Conservation (phyloP, 108 stramenopile genomes). For the Skeletonema potamos region DNA sequence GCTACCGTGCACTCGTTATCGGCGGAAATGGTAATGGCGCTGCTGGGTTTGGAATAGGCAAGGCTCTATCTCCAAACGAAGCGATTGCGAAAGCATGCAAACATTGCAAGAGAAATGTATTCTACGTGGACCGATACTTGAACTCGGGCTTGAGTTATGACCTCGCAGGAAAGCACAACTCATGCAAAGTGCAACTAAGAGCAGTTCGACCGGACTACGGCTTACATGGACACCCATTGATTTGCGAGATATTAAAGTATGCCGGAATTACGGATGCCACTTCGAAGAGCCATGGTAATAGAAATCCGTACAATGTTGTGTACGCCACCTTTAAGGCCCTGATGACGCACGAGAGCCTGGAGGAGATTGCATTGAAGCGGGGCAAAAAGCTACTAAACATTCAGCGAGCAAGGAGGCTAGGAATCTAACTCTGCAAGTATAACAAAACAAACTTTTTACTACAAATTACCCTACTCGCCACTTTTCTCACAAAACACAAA, state of each 20-base stretch:
- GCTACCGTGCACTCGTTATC: constrained; percentile 89
- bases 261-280: constrained; percentile 85
- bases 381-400: constrained; percentile 83
- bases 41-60: constrained; percentile 95
- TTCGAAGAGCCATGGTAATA: constrained; percentile 83
- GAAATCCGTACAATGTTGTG: constrained; percentile 85
- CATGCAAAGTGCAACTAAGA: constrained; percentile 77
- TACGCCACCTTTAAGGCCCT: constrained; percentile 93
- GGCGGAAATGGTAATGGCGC: constrained; percentile 95
- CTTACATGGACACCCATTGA: constrained; percentile 70
- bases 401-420: constrained; percentile 73
- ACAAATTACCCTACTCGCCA: background rate
- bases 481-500: background rate
- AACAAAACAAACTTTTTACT: background rate
- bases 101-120: constrained; percentile 81
- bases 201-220: constrained; percentile 68
- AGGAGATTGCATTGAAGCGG: constrained; percentile 87
- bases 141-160: constrained; percentile 71
- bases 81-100: constrained; percentile 79
- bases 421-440: constrained; percentile 40
- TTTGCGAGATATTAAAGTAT: constrained; percentile 73
- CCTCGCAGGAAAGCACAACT: constrained; percentile 88
- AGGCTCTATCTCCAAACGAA: constrained; percentile 82
- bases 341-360: constrained; percentile 85
- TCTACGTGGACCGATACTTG: constrained; percentile 89